Base-by-base conservation (phyloP, 1,284 basidiomycete genomes). In the Ustilago tritici region DNA sequence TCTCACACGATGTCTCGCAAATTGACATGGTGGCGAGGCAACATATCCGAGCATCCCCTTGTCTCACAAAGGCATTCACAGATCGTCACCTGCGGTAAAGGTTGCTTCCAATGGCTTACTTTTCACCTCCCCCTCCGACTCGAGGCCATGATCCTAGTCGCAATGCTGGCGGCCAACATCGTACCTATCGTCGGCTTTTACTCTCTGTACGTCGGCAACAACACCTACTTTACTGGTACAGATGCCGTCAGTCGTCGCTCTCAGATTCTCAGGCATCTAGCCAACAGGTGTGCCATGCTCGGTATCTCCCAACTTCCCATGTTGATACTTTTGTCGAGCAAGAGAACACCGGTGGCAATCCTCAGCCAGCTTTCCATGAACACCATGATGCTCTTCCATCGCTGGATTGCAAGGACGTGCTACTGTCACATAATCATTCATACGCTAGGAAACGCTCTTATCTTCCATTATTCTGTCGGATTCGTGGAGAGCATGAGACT, bases 361-460 rank as follows among this genome's bases (percentile, higher is more conserved):
- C 31, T 86, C 31, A 82, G 78, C 3, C 79, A 83, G 17, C 61
- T 82, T 36, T 40, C 65, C 31, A 85, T 83, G 69, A 70, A 79
- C 23, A 82, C 80, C 10, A 61, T 81, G 57, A 83, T 86, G 65
- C 67, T 86, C 8, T 81, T 82, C 35, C 86, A 87, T 53, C 82
- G 85, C 9, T 85, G 83, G 83, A 70, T 87, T 19, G 84, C 82
- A 8, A 53, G 84, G 2, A 57, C 80, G 6, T 78, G 78, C 56
- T 79, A 73, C 46, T 10, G 74, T 1, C 75, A 84, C 32, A 78
- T 70, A 32, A 19, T 81, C 23, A 11, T 83, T 2, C 86, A 87
- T 43, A 78, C 65, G n/a, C 34, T 75, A 4, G 59, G 36, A n/a
- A 80, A 73, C 52, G 55, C 61, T 12, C 58, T 70, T 36, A 50